Conservation (phyloP, 2,329 filamentous ascomycete species). For the Aspergillus sp. region DNA sequence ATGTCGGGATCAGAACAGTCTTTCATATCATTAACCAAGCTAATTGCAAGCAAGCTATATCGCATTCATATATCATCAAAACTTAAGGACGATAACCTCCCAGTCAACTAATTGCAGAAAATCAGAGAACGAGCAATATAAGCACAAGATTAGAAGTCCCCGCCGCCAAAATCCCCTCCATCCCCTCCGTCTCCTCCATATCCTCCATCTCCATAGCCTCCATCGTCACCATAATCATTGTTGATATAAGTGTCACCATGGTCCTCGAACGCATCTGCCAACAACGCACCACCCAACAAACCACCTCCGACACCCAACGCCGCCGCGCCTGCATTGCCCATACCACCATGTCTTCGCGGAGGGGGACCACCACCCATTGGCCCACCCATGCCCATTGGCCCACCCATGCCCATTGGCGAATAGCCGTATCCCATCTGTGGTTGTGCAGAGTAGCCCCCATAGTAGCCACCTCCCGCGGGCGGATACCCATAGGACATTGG, state of each 20-base stretch:
- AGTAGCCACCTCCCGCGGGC: slow-evolving; percentile 13
- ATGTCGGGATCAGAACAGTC: too few relatives aligned
- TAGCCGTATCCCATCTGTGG: slow-evolving; percentile 29
- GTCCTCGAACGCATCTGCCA: slow-evolving; percentile 61
- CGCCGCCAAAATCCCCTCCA: slow-evolving; percentile 24
- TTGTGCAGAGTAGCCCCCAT: slow-evolving; percentile 26
- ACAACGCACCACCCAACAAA: slow-evolving; percentile 65
- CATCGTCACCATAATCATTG: slow-evolving; percentile 18
- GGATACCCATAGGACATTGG: slow-evolving; percentile 21
- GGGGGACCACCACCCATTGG: slow-evolving; percentile 10
- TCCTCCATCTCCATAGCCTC: slow-evolving; percentile 13
- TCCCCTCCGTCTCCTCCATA: slow-evolving; percentile 23
- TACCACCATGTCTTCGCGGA: slow-evolving; percentile 39
- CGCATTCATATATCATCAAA: not conserved
- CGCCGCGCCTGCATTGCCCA: slow-evolving; percentile 66
- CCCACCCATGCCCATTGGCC: too few relatives aligned
- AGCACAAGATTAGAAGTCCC: slow-evolving; percentile 16
- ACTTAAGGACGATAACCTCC: not conserved
- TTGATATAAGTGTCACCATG: slow-evolving; percentile 49
- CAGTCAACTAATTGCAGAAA: not conserved
- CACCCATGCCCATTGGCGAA: slow-evolving; percentile 3
- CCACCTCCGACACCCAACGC: slow-evolving; percentile 75
- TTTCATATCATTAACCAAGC: too few relatives aligned
- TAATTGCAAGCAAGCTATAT: too few relatives aligned
- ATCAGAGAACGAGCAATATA: slow-evolving; percentile 4